phyloP scores from a whole-genome alignment of 768 basidiomycete species.

The Macrolepiota dolichaula region DNA sequence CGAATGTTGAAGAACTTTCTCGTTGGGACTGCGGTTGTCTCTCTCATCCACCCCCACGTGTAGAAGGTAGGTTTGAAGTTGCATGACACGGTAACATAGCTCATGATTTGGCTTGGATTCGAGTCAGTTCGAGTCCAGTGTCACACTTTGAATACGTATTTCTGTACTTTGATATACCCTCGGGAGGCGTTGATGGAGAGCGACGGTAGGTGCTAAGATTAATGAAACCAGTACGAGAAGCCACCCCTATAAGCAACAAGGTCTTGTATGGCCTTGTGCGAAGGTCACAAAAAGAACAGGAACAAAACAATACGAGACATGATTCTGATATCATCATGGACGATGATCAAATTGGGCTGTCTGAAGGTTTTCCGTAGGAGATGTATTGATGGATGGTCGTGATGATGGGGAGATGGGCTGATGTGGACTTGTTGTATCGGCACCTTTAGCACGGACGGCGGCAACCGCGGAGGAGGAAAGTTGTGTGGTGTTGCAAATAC shows the following conservation, averaged over 20 bases:
- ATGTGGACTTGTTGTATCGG: neutral
- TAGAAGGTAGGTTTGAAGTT: neutral
- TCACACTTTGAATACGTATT: neutral
- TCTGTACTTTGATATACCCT: neutral
- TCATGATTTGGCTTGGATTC: neutral
- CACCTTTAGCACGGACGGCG: no score
- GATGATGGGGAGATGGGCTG: neutral
- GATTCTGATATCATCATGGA: neutral
- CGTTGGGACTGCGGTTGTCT: neutral
- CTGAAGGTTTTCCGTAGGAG: neutral
- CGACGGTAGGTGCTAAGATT: neutral
- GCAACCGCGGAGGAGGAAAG: neutral
- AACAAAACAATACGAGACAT: neutral
- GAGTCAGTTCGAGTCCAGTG: neutral
- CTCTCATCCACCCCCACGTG: neutral
- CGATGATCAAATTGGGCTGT: neutral
- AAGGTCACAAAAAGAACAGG: neutral
- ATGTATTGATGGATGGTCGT: neutral
- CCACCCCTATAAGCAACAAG: neutral
- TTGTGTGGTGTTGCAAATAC: neutral
- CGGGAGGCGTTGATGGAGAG: constrained; percentile 4
- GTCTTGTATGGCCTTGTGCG: neutral
- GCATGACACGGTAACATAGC: neutral
- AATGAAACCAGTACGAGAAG: neutral
- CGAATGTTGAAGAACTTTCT: neutral